A percentile compares a stretch with the other conserved stretches of the same genome.
phyloP scores from a whole-genome alignment of 2,329 filamentous ascomycete species.

The Colletotrichum brevisporum region DNA sequence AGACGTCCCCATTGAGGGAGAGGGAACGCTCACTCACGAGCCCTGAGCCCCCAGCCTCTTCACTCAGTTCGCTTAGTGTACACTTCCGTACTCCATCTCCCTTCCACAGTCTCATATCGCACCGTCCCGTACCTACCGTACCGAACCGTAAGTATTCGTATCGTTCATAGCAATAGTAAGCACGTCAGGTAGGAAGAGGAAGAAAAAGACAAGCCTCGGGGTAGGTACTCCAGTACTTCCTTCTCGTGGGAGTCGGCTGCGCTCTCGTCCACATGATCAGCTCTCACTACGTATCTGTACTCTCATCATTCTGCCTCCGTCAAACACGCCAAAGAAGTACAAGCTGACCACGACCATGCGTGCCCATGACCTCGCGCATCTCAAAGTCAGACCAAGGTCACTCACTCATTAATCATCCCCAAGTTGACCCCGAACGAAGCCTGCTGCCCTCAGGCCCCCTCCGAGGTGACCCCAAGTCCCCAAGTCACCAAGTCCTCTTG shows the following conservation, averaged over 20 bases:
- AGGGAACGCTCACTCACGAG: too few relatives aligned
- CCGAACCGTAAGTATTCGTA: neutral
- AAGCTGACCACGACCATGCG: constrained; percentile 14
- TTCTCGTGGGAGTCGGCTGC: constrained; percentile 13
- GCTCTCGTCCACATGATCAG: constrained; percentile 37
- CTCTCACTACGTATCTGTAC: constrained; percentile 23
- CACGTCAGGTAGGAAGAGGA: too few relatives aligned
- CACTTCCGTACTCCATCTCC: too few relatives aligned
- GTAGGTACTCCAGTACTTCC: too few relatives aligned
- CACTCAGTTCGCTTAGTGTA: too few relatives aligned
- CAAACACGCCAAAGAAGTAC: constrained; percentile 18
- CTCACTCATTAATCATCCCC: neutral
- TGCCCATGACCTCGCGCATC: constrained; percentile 12
- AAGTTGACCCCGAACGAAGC: too few relatives aligned
- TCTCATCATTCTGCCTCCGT: neutral
- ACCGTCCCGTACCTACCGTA: neutral
- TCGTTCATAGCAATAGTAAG: too few relatives aligned
- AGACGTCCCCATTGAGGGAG: constrained; percentile 12
- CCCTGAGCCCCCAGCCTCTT: too few relatives aligned
- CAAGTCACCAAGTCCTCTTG: neutral
- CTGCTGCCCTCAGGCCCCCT: too few relatives aligned
- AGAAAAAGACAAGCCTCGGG: too few relatives aligned
- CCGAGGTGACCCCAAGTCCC: neutral
- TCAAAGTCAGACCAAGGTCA: constrained; percentile 7
- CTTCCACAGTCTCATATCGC: too few relatives aligned